A percentile compares a stretch with the other conserved stretches of the same genome.
Conservation (phyloP, 441 rosid genomes). For the Dalechampia spathulata region DNA sequence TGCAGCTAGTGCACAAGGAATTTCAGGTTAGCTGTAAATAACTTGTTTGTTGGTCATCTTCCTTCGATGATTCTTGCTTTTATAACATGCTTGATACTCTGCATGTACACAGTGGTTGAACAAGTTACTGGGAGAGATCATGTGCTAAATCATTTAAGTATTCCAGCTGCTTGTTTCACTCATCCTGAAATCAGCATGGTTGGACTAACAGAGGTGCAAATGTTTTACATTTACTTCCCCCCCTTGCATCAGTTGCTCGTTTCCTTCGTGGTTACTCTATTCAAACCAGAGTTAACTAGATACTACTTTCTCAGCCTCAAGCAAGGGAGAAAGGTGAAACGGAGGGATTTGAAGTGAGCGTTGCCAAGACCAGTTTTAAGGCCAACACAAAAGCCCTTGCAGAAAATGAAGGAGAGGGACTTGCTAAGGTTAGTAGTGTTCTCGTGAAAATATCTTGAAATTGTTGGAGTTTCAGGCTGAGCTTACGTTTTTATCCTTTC, state of each 20-base stretch:
- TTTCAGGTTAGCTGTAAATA: slow-evolving; percentile 52
- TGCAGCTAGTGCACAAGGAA: slow-evolving; percentile 99
- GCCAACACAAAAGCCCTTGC: slow-evolving; percentile 98
- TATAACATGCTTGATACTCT: slow-evolving; percentile 14
- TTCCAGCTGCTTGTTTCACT: slow-evolving; percentile 99
- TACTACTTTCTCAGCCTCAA: slow-evolving; percentile 60
- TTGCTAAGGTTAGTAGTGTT: slow-evolving; percentile 61
- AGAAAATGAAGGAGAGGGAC: slow-evolving; percentile 95
- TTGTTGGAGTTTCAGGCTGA: no score
- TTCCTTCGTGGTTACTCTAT: neutral
- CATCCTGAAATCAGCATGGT: slow-evolving; percentile 99
- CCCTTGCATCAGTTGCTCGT: neutral
- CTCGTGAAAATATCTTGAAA: neutral
- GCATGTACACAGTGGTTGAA: slow-evolving; percentile 65
- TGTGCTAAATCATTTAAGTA: slow-evolving; percentile 83
- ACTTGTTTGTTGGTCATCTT: slow-evolving; percentile 2
- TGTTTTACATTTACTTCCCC: neutral
- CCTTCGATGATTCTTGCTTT: neutral
- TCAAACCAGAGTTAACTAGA: slow-evolving; percentile 13
- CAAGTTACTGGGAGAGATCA: slow-evolving; percentile 89
- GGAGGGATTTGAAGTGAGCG: slow-evolving; percentile 83
- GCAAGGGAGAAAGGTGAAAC: slow-evolving; percentile 90
- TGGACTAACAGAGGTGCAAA: slow-evolving; percentile 82
- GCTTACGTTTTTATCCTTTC: no score
- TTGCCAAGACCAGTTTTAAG: slow-evolving; percentile 93